Evolutionary conservation across 768 basidiomycete genomes (phyloP).

Genomic region (Termitomyces sp.): DNA sequence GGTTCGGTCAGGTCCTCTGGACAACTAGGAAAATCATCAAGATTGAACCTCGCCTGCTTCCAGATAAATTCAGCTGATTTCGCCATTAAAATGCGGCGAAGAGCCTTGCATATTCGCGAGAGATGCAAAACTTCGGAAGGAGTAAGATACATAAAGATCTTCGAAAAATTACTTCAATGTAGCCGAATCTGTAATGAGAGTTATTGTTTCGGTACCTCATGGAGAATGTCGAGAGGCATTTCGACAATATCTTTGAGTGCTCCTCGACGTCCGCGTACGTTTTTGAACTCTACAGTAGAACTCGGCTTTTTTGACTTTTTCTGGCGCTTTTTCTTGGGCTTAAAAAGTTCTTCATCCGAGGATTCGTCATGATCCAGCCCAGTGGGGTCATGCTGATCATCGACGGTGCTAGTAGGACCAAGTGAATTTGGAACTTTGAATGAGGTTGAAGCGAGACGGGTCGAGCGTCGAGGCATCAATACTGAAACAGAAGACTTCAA

Average conservation of each 20-base stretch:
- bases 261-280: constrained; percentile 11
- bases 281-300: neutral
- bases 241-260: constrained; percentile 17
- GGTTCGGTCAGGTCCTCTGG: too few species aligned
- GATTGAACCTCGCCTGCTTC: too few species aligned
- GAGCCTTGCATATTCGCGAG: too few species aligned
- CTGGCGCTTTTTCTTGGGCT: neutral
- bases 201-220: constrained; percentile 17
- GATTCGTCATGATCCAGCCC: neutral
- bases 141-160: too few species aligned
- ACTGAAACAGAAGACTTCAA: neutral
- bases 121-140: too few species aligned
- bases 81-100: too few species aligned
- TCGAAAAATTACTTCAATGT: too few species aligned
- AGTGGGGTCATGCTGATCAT: neutral
- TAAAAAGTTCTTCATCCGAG: neutral
- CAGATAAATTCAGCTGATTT: too few species aligned
- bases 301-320: neutral
- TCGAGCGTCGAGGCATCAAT: neutral
- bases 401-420: too few species aligned
- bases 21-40: too few species aligned
- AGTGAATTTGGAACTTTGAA: too few species aligned
- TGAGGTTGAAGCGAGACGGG: neutral
- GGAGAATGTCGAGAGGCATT: constrained; percentile 26
- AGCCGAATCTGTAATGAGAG: too few species aligned